Conservation (phyloP, 2,329 filamentous ascomycete genomes). For the Penicillium sp. region DNA sequence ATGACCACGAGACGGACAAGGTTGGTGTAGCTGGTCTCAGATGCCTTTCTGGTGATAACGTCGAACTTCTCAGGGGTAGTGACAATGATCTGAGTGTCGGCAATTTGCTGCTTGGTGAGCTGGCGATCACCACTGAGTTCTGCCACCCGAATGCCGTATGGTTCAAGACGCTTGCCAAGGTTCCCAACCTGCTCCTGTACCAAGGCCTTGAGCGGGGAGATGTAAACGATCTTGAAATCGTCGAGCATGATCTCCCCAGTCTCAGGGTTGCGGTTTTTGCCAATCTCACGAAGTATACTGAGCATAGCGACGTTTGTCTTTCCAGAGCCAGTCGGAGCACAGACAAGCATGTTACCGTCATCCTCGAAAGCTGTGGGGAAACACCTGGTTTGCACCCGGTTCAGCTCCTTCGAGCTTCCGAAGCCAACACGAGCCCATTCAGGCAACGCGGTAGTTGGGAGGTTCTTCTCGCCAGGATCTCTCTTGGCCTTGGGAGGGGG, state of each 20-base stretch:
- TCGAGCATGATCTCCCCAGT: constrained; percentile 95
- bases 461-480: constrained; percentile 72
- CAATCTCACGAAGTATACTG: constrained; percentile 90
- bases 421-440: constrained; percentile 89
- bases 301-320: constrained; percentile 99
- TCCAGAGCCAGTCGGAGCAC: constrained; percentile 91
- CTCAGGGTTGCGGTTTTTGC: constrained; percentile 81
- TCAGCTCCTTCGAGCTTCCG: constrained; percentile 77
- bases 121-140: constrained; percentile 96
- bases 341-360: constrained; percentile 96
- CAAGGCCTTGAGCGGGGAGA: constrained; percentile 89
- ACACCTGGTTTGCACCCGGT: constrained; percentile 92
- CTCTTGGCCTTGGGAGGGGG: constrained; percentile 83
- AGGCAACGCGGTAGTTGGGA: constrained; percentile 81
- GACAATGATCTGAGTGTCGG: constrained; percentile 95
- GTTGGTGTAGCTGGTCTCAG: constrained; percentile 93
- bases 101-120: constrained; percentile 96
- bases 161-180: constrained; percentile 83
- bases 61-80: constrained; percentile 99
- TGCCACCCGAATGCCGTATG: constrained; percentile 87
- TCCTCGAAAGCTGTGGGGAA: constrained; percentile 85
- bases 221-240: constrained; percentile 97
- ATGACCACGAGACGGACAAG: constrained; percentile 95
- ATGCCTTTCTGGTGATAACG: constrained; percentile 96
- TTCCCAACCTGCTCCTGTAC: constrained; percentile 98